A percentile compares a stretch with the other conserved stretches of the same genome.
Evolutionary conservation across 371 early-diverging fungal species (phyloP).

Genomic region (Mucor saturninus): DNA sequence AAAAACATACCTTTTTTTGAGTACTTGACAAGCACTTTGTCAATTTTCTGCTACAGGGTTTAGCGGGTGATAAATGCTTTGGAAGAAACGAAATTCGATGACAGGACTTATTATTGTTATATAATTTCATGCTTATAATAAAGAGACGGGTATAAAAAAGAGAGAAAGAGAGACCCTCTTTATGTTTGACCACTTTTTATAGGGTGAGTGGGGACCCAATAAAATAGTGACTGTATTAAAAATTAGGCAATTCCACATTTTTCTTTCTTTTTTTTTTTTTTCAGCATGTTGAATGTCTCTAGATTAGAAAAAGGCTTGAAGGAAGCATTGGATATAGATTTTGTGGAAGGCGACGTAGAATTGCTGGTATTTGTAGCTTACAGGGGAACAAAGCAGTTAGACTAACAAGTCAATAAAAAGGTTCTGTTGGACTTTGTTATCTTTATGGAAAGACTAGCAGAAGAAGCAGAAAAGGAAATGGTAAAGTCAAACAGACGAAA

Average conservation of each 20-base stretch:
- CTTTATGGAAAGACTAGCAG: conserved; percentile 16
- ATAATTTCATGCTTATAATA: conserved; percentile 3
- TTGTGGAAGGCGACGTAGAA: conserved; percentile 5
- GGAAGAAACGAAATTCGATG: neutral
- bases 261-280: conserved; percentile 1
- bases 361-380: neutral
- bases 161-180: neutral
- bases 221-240: neutral
- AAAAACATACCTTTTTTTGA: conserved; percentile 8
- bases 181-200: neutral
- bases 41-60: neutral
- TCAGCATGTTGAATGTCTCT: neutral
- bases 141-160: neutral
- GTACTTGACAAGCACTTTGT: neutral
- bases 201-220: neutral
- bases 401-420: neutral
- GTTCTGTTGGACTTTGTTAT: conserved; percentile 12
- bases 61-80: neutral
- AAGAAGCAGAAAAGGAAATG: conserved; percentile 5
- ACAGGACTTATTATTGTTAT: neutral
- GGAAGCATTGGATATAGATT: neutral
- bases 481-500: neutral
- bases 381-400: too few species aligned
- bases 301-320: neutral
- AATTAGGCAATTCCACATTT: neutral